phyloP scores from a whole-genome alignment of 805 yeast genomes.

The Schizosaccharomyces osmophilus region DNA sequence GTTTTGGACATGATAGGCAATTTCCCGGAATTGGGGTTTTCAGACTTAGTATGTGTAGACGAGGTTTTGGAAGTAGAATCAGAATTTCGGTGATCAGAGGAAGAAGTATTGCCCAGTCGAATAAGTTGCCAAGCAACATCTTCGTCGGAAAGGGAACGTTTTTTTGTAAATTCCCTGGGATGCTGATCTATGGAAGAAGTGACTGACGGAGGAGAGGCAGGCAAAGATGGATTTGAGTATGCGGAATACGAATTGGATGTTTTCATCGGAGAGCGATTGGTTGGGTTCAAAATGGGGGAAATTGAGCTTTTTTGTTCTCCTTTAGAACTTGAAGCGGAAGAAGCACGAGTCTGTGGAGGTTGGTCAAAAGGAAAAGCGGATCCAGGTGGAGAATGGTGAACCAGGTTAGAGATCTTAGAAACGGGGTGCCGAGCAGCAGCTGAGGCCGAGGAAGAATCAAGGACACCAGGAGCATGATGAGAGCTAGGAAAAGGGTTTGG shows the following conservation, averaged over 20 bases:
- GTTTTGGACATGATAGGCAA: background rate
- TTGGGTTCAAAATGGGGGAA: too few species aligned
- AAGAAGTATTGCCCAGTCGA: background rate
- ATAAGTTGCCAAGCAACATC: slow-evolving; percentile 2
- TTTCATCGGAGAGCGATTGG: too few species aligned
- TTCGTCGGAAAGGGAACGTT: background rate
- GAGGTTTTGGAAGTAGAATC: background rate
- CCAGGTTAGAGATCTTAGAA: too few species aligned
- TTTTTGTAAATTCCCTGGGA: background rate
- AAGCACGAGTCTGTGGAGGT: too few species aligned
- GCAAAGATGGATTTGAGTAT: too few species aligned
- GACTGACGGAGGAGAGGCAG: too few species aligned
- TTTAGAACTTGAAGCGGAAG: too few species aligned
- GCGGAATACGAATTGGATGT: too few species aligned
- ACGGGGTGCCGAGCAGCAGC: background rate
- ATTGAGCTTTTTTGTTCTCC: too few species aligned
- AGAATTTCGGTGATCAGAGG: background rate
- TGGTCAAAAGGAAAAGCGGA: too few species aligned
- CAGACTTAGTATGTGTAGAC: background rate
- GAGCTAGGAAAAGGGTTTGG: background rate
- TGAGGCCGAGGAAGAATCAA: background rate
- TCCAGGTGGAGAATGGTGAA: too few species aligned
- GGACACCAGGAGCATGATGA: background rate
- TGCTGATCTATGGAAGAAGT: too few species aligned
- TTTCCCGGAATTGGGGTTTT: background rate